Evolutionary conservation across 139 green algal species (phyloP), one percentile per base, ranked within the genome.

Genomic region (Chlorella sp.): DNA sequence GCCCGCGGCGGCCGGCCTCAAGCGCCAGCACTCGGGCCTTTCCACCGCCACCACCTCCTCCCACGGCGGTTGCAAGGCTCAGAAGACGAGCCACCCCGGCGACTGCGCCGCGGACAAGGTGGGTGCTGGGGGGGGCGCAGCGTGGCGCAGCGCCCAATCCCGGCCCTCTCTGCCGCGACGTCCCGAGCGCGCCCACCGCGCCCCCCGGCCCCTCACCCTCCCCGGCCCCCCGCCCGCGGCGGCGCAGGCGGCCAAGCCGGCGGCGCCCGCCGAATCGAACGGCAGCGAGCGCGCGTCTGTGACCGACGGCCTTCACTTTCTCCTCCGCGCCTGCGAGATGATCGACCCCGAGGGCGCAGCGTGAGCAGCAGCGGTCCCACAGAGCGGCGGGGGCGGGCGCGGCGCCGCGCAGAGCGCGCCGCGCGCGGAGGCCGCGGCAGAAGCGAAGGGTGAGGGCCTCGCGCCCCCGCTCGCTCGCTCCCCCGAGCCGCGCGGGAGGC

Each of bases 231-330:
- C 9, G 41, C 55, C 21, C 33, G 35, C 14, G 59, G 8, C 40
- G 59, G n/a, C 35, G 41, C 7, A 4, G 48, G 53, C n/a, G 48
- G 50, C 1, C 41, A 38, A 70, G 31, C 63, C 58, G 23, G 59
- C 51, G 25, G 71, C 56, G 59, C 59, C 59, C 0, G 43, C 33
- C 14, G 59, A 45, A 11, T 23, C 29, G 46, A 56, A 35, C 33
- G 27, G 48, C 21, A 40, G 31, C 36, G 27, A 14, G n/a, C n/a
- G n/a, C n/a, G n/a, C n/a, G n/a, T n/a, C n/a, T n/a, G n/a, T n/a
- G n/a, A n/a, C 56, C 15, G 56, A 67, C n/a, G 73, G 73, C 21
- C 61, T 79, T 61, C 58, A 79, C 14, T 72, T 79, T 25, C 73
- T 79, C 35, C 73, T 79, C 25, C 35, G 36, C 0, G 61, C 62